phyloP scores from a whole-genome alignment of 176 grass and related monocot species.

The Triticum monococcum region DNA sequence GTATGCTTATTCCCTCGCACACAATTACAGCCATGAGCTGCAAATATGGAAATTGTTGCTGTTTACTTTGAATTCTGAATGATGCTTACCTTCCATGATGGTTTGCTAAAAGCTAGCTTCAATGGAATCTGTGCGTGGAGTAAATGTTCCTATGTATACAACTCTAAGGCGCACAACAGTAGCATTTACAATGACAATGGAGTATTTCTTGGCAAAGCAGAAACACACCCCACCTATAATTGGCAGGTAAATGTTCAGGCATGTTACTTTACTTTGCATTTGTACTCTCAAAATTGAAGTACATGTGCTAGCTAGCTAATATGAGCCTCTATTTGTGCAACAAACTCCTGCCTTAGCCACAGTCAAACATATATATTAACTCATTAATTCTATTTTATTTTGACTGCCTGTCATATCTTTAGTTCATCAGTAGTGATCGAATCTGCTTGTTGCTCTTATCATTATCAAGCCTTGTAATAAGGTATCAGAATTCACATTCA shows the following conservation, averaged over 20 bases:
- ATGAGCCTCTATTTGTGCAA: neutral
- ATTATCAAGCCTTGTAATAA: neutral
- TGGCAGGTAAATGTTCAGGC: conserved; percentile 64
- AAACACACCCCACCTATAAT: conserved; percentile 85
- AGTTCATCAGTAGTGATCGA: neutral
- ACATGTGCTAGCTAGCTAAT: neutral
- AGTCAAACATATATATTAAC: neutral
- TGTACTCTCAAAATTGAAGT: neutral
- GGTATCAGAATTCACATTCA: neutral
- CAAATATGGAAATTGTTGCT: neutral
- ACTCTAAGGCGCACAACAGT: conserved; percentile 97
- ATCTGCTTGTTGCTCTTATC: neutral
- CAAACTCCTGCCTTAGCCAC: neutral
- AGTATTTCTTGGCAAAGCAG: conserved; percentile 85
- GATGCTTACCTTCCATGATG: conserved; percentile 12
- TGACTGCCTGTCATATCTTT: neutral
- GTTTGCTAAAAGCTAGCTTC: conserved; percentile 77
- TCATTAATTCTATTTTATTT: neutral
- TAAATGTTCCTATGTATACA: conserved; percentile 99
- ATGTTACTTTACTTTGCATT: conserved; percentile 10
- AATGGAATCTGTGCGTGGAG: conserved; percentile 98
- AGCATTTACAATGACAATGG: conserved; percentile 97
- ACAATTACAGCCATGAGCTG: neutral
- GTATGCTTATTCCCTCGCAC: conserved; percentile 42
- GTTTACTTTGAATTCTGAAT: conserved; percentile 32